Conservation (phyloP, 1,139 yeast genomes). For the Ogataea hybrid region DNA sequence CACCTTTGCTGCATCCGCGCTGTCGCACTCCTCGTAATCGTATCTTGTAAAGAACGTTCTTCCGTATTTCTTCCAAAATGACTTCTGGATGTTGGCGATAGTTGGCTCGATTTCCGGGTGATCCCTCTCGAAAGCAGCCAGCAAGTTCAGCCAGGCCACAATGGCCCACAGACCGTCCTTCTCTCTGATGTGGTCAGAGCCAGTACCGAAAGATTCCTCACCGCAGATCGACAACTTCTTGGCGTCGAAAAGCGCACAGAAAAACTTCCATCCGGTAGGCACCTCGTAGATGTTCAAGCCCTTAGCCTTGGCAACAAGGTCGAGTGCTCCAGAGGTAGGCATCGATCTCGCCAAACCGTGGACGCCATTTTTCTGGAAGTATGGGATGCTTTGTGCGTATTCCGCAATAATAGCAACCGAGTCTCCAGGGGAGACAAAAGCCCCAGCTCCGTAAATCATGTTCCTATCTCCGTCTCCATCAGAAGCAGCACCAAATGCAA, state of each 20-base stretch:
- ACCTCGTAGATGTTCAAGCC: constrained; percentile 84
- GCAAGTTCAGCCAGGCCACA: constrained; percentile 93
- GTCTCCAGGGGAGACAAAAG: constrained; percentile 98
- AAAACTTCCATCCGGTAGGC: constrained; percentile 99
- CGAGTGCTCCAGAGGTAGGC: constrained; percentile 97
- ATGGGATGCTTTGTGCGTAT: constrained; percentile 83
- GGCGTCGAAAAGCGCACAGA: constrained; percentile 92
- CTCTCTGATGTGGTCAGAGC: constrained; percentile 95
- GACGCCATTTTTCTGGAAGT: constrained; percentile 82
- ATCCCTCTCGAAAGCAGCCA: constrained; percentile 71
- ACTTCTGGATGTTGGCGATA: constrained; percentile 74
- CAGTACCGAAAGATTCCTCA: constrained; percentile 97
- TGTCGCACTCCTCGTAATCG: constrained; percentile 82
- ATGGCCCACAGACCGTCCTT: constrained; percentile 99
- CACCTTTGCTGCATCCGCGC: constrained; percentile 73
- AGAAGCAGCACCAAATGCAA: constrained; percentile 96
- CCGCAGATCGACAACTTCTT: constrained; percentile 95
- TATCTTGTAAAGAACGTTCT: constrained; percentile 97
- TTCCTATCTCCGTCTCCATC: constrained; percentile 99
- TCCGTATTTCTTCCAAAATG: constrained; percentile 92
- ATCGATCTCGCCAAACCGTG: constrained; percentile 96
- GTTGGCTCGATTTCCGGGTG: constrained; percentile 56
- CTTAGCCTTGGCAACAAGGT: constrained; percentile 80
- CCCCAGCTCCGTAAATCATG: constrained; percentile 95
- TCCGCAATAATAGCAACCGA: constrained; percentile 97